Base-by-base conservation (phyloP, 1,284 basidiomycete genomes). In the Fomitopsis schrenkii region DNA sequence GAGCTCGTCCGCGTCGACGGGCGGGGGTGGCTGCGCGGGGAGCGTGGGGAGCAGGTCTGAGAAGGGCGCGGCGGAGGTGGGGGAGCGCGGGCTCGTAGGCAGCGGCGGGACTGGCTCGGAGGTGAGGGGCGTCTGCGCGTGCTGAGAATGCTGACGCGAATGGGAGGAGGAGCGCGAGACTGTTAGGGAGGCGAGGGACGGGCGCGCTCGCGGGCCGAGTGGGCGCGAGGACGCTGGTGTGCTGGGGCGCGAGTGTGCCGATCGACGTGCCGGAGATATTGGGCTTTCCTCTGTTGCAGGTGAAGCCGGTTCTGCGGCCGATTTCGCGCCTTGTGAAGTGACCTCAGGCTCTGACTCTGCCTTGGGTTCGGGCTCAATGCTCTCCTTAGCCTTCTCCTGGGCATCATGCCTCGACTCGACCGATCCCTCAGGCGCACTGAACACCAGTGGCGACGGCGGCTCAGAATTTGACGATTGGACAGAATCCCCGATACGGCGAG, bases 391-490 rank as follows among this genome's bases (percentile, higher is more conserved):
- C 33, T 38, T 17, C 36, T 54, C 35, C 5, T 30, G 35, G 12
- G 48, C 15, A n/a, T 10, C 26, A 5, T 50, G 28, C n/a, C 45
- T 22, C 26, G 28, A 30, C 28, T 33, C 59, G 15, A 17, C 28
- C 42, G 54, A 30, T 14, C 45, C 14, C 2, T 50, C 59, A 17
- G 12, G 44, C 14, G 12, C 57, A 12, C 55, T 60, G 30, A 58
- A 59, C 17, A 54, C 57, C 38, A 59, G 35, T 8, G 56, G 62
- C 15, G 61, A 58, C 6, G 55, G 41, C 10, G 59, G 64, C 57
- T 67, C 66, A 10, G 66, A 63, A 2, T 45, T 59, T 2, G 45
- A 36, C 15, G 71, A 68, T 36, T 65, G 60, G 33, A 68, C 66
- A 33, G 72, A 71, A 28, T 68, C 62, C 30, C 66, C 64, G 19